Evolutionary conservation across 805 yeast genomes (phyloP).

Genomic region (Wickerhamomyces rabaulensis): DNA sequence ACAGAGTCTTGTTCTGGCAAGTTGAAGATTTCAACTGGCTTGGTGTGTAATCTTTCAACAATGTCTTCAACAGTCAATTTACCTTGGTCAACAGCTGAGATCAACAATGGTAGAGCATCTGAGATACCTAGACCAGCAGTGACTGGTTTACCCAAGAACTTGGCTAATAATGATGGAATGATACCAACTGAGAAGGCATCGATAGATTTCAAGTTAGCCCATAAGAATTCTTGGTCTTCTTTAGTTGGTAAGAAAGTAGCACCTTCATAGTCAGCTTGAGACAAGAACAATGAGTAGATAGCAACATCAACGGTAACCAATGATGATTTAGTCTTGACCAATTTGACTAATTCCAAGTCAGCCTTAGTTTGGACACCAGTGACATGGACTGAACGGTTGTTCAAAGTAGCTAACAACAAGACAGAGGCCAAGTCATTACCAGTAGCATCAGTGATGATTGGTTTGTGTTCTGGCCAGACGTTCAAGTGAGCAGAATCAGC

Average conservation of each 20-base stretch:
- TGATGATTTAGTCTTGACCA: constrained; percentile 79
- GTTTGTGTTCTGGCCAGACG: constrained; percentile 79
- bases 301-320: constrained; percentile 88
- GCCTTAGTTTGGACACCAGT: constrained; percentile 78
- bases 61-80: constrained; percentile 70
- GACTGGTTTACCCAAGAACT: constrained; percentile 53
- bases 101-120: constrained; percentile 76
- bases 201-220: constrained; percentile 67
- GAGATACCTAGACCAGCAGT: constrained; percentile 72
- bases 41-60: constrained; percentile 65
- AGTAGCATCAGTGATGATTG: constrained; percentile 87
- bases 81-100: constrained; percentile 73
- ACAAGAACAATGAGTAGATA: constrained; percentile 70
- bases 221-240: constrained; percentile 75
- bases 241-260: constrained; percentile 72
- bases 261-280: constrained; percentile 66
- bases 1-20: constrained; percentile 74
- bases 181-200: constrained; percentile 88
- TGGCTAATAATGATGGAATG: constrained; percentile 68
- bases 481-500: constrained; percentile 74
- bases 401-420: constrained; percentile 81
- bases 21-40: constrained; percentile 78
- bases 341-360: constrained; percentile 75
- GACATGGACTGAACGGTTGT: constrained; percentile 79
- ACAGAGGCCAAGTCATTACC: constrained; percentile 92